Conservation (phyloP, 305 asterid species). For the Solanum hybrid region DNA sequence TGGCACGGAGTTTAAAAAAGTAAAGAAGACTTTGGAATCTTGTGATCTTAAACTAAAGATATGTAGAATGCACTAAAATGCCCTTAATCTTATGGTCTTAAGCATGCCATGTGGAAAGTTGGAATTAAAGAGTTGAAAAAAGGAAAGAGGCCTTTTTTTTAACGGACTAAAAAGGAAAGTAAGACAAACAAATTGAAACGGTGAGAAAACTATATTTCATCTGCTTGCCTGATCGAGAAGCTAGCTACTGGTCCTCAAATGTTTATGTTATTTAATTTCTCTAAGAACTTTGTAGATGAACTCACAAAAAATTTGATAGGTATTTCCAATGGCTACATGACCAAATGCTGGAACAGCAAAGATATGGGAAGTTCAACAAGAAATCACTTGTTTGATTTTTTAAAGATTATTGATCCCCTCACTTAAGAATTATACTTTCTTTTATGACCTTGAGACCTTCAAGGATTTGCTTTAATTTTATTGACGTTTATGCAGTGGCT, state of each 20-base stretch:
- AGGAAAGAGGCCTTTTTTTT: background rate
- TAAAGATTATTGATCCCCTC: background rate
- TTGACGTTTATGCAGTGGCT: background rate
- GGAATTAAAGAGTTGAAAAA: background rate
- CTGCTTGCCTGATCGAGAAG: background rate
- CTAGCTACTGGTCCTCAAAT: background rate
- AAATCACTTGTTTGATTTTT: background rate
- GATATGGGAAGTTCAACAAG: background rate
- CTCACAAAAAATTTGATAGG: background rate
- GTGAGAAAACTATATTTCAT: background rate
- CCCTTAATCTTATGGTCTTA: background rate
- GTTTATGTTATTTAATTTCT: background rate
- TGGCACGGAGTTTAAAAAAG: background rate
- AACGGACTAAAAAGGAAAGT: background rate
- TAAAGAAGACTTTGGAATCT: background rate
- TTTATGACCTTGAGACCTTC: background rate
- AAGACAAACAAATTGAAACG: background rate
- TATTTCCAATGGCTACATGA: background rate
- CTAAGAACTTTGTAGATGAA: background rate
- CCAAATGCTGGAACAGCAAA: background rate
- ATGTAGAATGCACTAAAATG: background rate
- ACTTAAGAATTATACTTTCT: background rate
- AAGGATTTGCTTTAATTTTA: background rate
- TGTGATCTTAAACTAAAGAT: background rate
- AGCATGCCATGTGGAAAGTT: background rate